Evolutionary conservation across 2,329 filamentous ascomycete species (phyloP), one percentile per base, ranked within the genome.

Genomic region (Calonectria montana): DNA sequence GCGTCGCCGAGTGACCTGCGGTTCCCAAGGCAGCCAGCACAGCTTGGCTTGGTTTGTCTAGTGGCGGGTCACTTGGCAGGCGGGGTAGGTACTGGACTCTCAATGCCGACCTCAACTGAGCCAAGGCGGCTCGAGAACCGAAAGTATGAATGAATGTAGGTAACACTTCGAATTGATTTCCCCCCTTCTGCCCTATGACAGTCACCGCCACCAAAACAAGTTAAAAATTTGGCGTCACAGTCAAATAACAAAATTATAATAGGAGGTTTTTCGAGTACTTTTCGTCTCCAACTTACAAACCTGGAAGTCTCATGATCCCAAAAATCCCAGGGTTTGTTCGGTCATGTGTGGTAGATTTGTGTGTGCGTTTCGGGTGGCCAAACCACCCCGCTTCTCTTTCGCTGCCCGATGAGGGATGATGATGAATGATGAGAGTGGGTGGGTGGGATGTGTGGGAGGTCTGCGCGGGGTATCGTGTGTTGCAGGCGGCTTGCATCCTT

Each of bases 401-500:
- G 67, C 61, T 70, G 67, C 67, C 67, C 62, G 67, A 70, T 65
- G 50, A 21, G 57, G 48, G 29, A 43, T 65, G 63, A 55, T 35
- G 43, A 50, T 41, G 63, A 55, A 41, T 65, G 63, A 53, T 65
- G 63, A 27, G 15, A n/a, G 50, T 21, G n/a, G 50, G 50, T 45
- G 57, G 35, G 57, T 62, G 39, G 57, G 53, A 59, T 59, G 53
- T 53, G 27, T 59, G 31, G 37, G 39, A 39, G 53, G 21, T 7
- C 25, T 31, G 57, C 57, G 57, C 39, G 57, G 57, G 57, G 57
- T 39, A 62, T 45, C 23, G 25, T 45, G 39, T 29, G 57, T 43
- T 45, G 57, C 57, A 67, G 73, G 57, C 39, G 64, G 74, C 70
- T 76, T 73, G 70, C 71, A 72, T 69, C 65, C 68, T 69, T 72